Evolutionary conservation across 257 asterid genomes (phyloP), one percentile per base, ranked within the genome.

Genomic region (Fraxinus americana): DNA sequence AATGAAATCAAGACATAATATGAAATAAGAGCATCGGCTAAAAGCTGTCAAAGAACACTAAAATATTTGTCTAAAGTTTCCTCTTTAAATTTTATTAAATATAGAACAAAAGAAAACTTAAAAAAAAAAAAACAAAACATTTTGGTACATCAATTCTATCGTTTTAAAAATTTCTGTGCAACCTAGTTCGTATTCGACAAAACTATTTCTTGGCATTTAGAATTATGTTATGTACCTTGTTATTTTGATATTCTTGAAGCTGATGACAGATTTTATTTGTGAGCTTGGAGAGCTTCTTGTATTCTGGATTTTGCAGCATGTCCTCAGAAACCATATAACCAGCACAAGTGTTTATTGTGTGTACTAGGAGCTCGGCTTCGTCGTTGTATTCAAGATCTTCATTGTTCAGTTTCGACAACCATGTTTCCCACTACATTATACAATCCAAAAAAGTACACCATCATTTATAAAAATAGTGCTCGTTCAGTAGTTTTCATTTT

Each of bases 341-440:
- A 0, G 65, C 80, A 30, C 90, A 84, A 5, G 71, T 80, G 74
- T 89, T 84, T 77, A 87, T 19, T 12, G 87, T 87, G 72, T 74
- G 83, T 23, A 75, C 83, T 0, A 86, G 27, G 25, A 87, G 82
- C 82, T 84, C 90, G 12, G 89, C 86, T 5, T 89, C 85, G 3
- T 70, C 89, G 6, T 32, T 35, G 13, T 41, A 66, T 0, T 75
- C 17, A 17, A 61, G 30, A 7, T 34, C 78, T 59, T 81, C 86
- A 29, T 80, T 68, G 19, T 81, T 78, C 73, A 81, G 29, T 67
- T 82, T 83, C 77, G 7, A 29, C 69, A 88, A 21, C 92, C 90
- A 88, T 25, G 12, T 71, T 27, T 79, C 70, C 92, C 92, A 88
- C 92, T 88, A 34, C 14, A 21, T n/a, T 25, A 73, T 11, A 54